Conservation (phyloP, 345 rosid species). For the Garcia nutans region DNA sequence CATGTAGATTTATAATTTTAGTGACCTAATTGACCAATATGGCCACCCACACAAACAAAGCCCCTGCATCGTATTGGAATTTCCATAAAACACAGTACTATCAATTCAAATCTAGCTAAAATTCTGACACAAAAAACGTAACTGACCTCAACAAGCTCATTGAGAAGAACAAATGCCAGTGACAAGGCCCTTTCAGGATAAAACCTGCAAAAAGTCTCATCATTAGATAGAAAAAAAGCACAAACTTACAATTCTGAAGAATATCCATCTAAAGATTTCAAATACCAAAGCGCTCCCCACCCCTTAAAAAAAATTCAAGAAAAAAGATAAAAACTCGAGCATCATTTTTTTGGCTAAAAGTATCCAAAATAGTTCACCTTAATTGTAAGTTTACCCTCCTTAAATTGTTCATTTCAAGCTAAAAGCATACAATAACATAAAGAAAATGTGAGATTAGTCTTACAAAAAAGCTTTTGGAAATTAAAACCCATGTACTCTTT, state of each 20-base stretch:
- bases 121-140: not conserved
- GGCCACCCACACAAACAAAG: not conserved
- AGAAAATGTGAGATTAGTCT: not conserved
- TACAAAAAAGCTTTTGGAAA: not conserved
- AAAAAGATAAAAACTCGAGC: not conserved
- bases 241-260: not conserved
- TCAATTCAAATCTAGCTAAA: not conserved
- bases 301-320: not conserved
- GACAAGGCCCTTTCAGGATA: conserved; percentile 75
- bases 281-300: not conserved
- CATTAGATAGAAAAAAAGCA: conserved; percentile 2
- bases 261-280: not conserved
- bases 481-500: not conserved
- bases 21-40: not conserved
- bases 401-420: not conserved
- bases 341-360: not conserved
- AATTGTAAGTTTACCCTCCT: not conserved
- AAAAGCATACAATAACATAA: not conserved
- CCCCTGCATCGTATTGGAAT: not conserved
- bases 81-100: not conserved
- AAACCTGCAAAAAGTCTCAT: conserved; percentile 53
- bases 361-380: not conserved
- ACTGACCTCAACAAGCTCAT: conserved; percentile 73
- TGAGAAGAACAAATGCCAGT: conserved; percentile 60
- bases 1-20: not conserved